Evolutionary conservation across 202 grass and related monocot species (phyloP), one percentile per base, ranked within the genome.

Genomic region (Hordeum pubiflorum): DNA sequence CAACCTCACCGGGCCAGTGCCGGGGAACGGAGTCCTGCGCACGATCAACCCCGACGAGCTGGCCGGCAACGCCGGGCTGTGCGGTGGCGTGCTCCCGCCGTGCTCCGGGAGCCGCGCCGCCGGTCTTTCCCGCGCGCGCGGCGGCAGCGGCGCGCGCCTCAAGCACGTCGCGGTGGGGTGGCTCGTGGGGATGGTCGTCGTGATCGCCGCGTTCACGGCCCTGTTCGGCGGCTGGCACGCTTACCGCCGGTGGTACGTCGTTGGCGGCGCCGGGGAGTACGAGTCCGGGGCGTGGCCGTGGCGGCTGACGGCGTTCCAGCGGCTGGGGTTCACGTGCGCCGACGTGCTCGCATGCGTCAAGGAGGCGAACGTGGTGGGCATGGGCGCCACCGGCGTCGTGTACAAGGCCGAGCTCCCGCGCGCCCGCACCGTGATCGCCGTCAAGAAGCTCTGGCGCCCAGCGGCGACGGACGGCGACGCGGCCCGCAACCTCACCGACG

Each of bases 291-390:
- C 83, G 34, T 97, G 94, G 91, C 81, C 87, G 7, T 97, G 91
- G 94, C 69, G 86, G 37, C 80, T 94, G 76, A 97, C 91, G 72
- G 91, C 89, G 60, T 97, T 94, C 81, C 94, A 97, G 61, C 89
- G 87, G 22, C 80, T 94, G 4, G 91, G 77, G 61, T 94, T 97
- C 78, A 89, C 89, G 21, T 89, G 89, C 86, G 32, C 83, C 20
- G 91, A 97, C 58, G 87, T 97, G 68, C 65, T 97, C 38, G 85
- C 91, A 18, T 92, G 94, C 84, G 83, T 97, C 6, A 97, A 97
- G 91, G 94, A 97, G 55, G 86, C 91, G 66, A 97, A 97, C 84
- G 85, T 94, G 57, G 87, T 97, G 3, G 94, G 94, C 37, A 97
- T 97, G 94, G 94, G 94, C 63, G 94, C 94, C 3, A 90, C 89